These are phyloP conservation scores for Amborella trichopoda DNA, from an alignment of 164 flowering plant genomes.

Conservation along the genomic window DNA sequence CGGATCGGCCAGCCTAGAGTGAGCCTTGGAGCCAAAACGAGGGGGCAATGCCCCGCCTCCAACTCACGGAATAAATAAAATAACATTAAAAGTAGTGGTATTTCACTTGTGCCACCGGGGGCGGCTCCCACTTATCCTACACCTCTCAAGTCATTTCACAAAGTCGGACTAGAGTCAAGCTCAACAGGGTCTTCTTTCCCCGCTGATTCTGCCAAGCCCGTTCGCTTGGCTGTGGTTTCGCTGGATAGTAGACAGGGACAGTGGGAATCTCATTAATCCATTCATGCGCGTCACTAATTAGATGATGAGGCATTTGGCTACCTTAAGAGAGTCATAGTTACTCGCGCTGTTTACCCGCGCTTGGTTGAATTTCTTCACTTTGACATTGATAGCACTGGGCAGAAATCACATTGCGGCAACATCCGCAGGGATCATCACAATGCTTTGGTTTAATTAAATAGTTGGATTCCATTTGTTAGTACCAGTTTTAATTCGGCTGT, in stretches of 20 bases:
- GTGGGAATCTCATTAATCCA: constrained; percentile 6
- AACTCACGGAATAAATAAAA: constrained; percentile 6
- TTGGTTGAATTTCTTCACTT: too few species aligned
- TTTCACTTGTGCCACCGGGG: background rate
- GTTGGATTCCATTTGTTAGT: background rate
- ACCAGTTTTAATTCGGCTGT: background rate
- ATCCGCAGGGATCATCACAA: background rate
- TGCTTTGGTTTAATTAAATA: background rate
- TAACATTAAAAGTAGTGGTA: background rate
- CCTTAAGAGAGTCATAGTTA: constrained; percentile 16
- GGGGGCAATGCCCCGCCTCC: constrained; percentile 19
- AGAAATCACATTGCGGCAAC: background rate
- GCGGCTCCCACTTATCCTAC: constrained; percentile 4
- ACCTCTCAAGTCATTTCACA: background rate
- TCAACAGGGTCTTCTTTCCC: constrained; percentile 1
- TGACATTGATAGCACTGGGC: too few species aligned
- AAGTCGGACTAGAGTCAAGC: constrained; percentile 4
- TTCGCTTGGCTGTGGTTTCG: constrained; percentile 1
- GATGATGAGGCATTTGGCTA: constrained; percentile 9
- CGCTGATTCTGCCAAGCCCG: constrained; percentile 4
- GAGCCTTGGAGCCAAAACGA: constrained; percentile 14
- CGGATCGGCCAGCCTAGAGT: constrained; percentile 8
- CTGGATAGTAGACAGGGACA: constrained; percentile 1
- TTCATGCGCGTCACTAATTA: constrained; percentile 4
- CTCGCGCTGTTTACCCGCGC: too few species aligned